Evolutionary conservation across 31 red algal genomes (phyloP), one percentile per base, ranked within the genome.

Genomic region (Asparagopsis taxiformis): DNA sequence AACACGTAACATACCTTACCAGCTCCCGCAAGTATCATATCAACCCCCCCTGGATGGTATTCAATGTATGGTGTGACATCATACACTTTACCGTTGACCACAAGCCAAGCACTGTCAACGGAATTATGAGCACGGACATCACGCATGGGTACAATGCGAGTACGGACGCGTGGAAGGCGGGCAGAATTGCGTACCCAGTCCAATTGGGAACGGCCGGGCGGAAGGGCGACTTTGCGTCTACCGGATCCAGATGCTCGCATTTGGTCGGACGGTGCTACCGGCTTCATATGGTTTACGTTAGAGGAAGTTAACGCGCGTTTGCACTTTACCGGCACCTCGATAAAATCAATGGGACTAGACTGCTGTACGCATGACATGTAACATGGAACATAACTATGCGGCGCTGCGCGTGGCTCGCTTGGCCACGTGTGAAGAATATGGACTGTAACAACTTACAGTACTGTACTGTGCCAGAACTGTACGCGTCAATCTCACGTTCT

Each of bases 1-100:
- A n/a, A n/a, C n/a, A n/a, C n/a, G n/a, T 23, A 61, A 57, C 61
- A 15, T 46, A 91, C 87, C 59, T 84, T 86, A 31, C 92, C 94
- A 33, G 90, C 84, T 17, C 53, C 94, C 34, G 54, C 48, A 34
- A 91, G 67, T n/a, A 97, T 58, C 51, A 87, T 75, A 19, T 38
- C 74, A 10, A 48, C 84, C 53, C 94, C 94, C 19, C 94, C 94
- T n/a, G 94, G 94, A 61, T 98, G 94, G 53, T 72, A 98, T 2
- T 74, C 56, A 11, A 93, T 48, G 56, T 98, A 98, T 15, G 44
- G 65, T 35, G 75, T 93, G 2, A 98, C 87, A 48, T 98, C 89
- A 60, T 88, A 98, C 13, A 98, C 94, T 10, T 41, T 48, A 10
- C 89, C 83, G 56, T 79, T 69, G 34, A 98, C 39, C 37, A 72